Base-by-base conservation (phyloP, 2,329 filamentous ascomycete species). In the Tolypocladium sp. region DNA sequence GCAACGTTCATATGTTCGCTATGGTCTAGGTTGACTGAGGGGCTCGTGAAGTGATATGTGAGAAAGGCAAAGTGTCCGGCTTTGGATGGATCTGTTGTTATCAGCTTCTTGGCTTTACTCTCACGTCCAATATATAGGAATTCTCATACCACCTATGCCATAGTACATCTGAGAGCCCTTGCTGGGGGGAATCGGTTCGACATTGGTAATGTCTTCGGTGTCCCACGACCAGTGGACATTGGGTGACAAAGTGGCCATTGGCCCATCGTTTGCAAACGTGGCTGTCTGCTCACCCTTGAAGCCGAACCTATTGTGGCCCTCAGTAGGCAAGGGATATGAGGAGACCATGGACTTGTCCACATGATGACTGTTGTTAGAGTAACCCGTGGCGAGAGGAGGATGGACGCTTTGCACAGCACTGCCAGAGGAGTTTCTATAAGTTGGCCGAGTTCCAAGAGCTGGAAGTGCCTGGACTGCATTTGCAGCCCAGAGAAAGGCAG, bases 11-110 rank as follows among this genome's bases (percentile, higher is more conserved):
- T 46, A 27, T 68, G 62, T 4, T 66, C 64, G 46, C 59, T 62
- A 37, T 71, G 67, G 42, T 71, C 69, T 1, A 71, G 63, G 59
- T 70, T 70, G 52, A 71, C 69, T 0, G 69, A 70, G 1, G 67
- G 68, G 3, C 53, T 57, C 6, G 59, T 64, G 59, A 70, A 69
- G 54, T 63, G 61, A 59, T 69, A 70, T 12, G 60, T 68, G 22
- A 70, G 35, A 27, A 66, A 67, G 2, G 68, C 69, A 56, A 62
- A 70, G 55, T 66, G 62, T 5, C 66, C 67, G 10, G 62, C 49
- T 58, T 65, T 58, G 20, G 62, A 58, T 2, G 66, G 64, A 30
- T 65, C 67, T 68, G 22, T 9, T 30, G 3, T 13, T n/a, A 4
- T 27, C 5, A 35, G 15, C 9, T 22, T 40, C 42, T 55, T 41